Evolutionary conservation across 305 asterid genomes (phyloP).

Genomic region (Solanum hybrid): DNA sequence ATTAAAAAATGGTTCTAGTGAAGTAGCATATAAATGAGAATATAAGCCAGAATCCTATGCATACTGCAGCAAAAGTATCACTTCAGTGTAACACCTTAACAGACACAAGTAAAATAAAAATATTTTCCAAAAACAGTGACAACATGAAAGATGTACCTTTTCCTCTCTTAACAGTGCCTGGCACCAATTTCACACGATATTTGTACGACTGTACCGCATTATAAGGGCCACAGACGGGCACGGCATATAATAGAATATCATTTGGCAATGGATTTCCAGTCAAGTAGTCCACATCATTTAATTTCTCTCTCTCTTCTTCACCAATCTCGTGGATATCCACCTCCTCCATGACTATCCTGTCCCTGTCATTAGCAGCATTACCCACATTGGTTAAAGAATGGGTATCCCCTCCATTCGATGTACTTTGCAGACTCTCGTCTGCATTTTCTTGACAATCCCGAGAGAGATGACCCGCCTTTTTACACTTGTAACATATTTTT

Average conservation of each 20-base stretch:
- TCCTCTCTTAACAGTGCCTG: conserved; percentile 88
- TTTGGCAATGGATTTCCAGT: conserved; percentile 76
- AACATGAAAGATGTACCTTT: conserved; percentile 44
- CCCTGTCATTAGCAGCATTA: conserved; percentile 32
- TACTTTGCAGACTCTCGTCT: conserved; percentile 32
- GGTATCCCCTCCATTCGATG: conserved; percentile 20
- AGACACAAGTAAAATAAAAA: background rate
- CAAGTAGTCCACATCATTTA: conserved; percentile 80
- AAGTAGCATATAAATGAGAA: background rate
- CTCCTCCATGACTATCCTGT: conserved; percentile 81
- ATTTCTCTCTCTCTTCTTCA: conserved; percentile 86
- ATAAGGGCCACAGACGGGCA: conserved; percentile 90
- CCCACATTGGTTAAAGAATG: conserved; percentile 8
- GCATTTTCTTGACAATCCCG: conserved; percentile 81
- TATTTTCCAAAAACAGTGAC: background rate
- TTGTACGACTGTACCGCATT: conserved; percentile 81
- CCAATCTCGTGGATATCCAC: conserved; percentile 92
- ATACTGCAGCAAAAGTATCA: background rate
- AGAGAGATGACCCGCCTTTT: conserved; percentile 72
- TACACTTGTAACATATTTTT: conserved; percentile 85
- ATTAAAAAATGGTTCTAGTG: background rate
- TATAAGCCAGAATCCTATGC: background rate
- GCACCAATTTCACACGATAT: conserved; percentile 87
- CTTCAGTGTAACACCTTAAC: background rate
- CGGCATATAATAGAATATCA: conserved; percentile 75